A percentile compares a stretch with the other conserved stretches of the same genome.
Evolutionary conservation across 2,329 filamentous ascomycete genomes (phyloP).

Genomic region (Talaromyces sp.): DNA sequence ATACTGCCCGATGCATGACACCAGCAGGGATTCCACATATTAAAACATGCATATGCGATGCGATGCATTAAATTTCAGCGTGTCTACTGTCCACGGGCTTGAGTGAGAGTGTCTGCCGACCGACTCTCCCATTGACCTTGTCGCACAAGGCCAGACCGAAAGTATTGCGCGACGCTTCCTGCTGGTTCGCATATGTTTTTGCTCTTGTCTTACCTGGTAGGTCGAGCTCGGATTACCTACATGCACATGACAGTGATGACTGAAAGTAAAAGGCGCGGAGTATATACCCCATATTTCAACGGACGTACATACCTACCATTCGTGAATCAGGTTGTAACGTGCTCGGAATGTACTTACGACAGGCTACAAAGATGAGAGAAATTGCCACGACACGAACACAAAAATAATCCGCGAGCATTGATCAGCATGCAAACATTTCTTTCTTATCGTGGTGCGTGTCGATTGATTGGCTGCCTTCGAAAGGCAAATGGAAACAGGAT

Average conservation of each 20-base stretch:
- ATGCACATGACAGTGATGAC: neutral
- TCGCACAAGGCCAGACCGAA: neutral
- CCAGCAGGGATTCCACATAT: neutral
- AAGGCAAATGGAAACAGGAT: neutral
- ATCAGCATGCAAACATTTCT: neutral
- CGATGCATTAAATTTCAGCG: neutral
- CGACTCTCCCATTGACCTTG: neutral
- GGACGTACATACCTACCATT: neutral
- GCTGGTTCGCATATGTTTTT: neutral
- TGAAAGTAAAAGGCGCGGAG: neutral
- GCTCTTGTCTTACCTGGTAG: neutral
- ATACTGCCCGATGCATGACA: neutral
- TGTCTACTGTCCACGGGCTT: too few relatives aligned
- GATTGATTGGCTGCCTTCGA: neutral
- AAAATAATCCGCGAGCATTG: neutral
- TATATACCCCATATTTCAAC: slow-evolving; percentile 2
- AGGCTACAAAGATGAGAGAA: neutral
- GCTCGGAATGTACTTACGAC: neutral
- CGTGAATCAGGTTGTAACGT: neutral
- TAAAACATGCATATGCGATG: neutral
- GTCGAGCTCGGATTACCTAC: neutral
- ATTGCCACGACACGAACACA: neutral
- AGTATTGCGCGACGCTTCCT: neutral
- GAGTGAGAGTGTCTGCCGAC: too few relatives aligned
- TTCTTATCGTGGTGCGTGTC: neutral